Conservation (phyloP, 169 alveolate species). For the Cryptosporidium sp. region DNA sequence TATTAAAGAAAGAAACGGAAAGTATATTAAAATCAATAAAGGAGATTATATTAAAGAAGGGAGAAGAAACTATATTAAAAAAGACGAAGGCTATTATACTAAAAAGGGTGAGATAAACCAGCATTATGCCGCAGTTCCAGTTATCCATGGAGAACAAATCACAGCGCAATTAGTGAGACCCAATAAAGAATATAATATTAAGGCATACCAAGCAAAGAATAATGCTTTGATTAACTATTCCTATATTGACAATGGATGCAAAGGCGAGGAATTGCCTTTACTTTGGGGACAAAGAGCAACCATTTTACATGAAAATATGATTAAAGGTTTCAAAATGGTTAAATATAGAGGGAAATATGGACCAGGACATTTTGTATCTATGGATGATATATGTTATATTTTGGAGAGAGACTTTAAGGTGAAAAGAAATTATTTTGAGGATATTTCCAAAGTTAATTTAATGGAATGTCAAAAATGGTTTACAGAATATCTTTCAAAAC, state of each 20-base stretch:
- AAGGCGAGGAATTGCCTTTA: constrained; percentile 29
- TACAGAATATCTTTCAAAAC: constrained; percentile 22
- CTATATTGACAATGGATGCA: constrained; percentile 21
- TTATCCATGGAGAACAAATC: not conserved
- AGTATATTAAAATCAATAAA: not conserved
- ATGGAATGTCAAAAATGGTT: constrained; percentile 45
- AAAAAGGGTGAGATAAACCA: not conserved
- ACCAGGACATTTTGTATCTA: constrained; percentile 16
- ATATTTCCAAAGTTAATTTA: constrained; percentile 50
- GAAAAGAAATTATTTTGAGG: constrained; percentile 42
- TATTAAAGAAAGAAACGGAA: not conserved
- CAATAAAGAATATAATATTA: not conserved
- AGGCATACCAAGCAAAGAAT: not conserved
- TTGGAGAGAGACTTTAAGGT: constrained; percentile 67
- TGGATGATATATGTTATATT: constrained; percentile 69
- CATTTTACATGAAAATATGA: constrained; percentile 23
- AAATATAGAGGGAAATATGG: constrained; percentile 31
- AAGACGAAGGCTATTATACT: not conserved
- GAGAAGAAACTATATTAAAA: not conserved
- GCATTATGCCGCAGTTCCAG: not conserved
- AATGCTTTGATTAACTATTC: not conserved
- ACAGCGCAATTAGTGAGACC: not conserved
- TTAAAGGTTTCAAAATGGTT: not conserved
- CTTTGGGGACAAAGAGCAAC: constrained; percentile 70
- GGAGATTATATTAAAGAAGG: not conserved